A percentile compares a stretch with the other conserved stretches of the same genome.
These are phyloP conservation scores for Solanum piurae DNA, from an alignment of 257 asterid species.

Conservation along the genomic window DNA sequence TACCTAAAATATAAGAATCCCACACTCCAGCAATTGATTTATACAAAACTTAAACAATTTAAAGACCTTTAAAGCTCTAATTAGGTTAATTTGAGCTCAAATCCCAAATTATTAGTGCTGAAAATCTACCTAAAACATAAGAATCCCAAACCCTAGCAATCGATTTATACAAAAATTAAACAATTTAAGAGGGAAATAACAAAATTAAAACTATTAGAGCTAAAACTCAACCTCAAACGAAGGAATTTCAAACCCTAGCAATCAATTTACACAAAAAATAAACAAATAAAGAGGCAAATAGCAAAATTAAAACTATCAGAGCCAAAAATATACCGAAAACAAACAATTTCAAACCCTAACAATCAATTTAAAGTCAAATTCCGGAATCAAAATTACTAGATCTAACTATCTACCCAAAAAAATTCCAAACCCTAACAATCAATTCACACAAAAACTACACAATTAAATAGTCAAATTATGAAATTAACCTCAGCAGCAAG, in stretches of 20 bases:
- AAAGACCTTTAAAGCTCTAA: background rate
- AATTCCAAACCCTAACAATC: background rate
- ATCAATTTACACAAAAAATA: background rate
- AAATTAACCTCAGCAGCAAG: conserved; percentile 6
- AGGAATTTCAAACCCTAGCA: background rate
- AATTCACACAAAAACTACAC: background rate
- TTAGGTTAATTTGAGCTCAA: background rate
- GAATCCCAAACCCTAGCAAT: background rate
- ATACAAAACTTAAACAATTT: background rate
- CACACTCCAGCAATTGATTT: background rate
- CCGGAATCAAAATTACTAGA: background rate
- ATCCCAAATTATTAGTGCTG: background rate
- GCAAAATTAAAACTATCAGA: background rate
- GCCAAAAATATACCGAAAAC: background rate
- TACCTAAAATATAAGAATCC: background rate
- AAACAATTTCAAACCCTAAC: background rate
- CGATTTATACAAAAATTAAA: background rate
- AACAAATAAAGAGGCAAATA: background rate
- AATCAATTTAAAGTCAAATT: background rate
- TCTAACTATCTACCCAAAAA: background rate
- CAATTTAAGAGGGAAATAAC: background rate
- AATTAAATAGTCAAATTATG: background rate
- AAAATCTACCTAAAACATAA: background rate
- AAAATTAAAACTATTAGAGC: background rate
- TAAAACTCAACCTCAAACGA: background rate